Evolutionary conservation across 176 grass and related monocot genomes (phyloP).

Genomic region (Avena insularis): DNA sequence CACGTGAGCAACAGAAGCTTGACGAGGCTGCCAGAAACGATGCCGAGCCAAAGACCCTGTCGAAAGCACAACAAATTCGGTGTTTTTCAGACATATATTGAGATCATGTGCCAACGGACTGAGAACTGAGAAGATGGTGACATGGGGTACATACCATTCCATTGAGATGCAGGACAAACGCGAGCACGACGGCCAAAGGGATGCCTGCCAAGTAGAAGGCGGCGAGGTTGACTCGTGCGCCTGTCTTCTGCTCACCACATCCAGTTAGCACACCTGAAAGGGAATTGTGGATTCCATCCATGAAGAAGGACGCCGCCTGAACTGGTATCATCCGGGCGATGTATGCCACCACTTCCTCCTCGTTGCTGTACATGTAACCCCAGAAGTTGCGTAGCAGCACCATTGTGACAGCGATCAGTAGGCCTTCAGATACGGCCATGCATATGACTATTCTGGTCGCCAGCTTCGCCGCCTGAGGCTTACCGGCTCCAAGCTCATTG

Average conservation of each 20-base stretch:
- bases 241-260: constrained; percentile 42
- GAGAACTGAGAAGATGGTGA: neutral
- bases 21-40: neutral
- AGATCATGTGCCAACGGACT: neutral
- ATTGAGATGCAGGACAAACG: constrained; percentile 33
- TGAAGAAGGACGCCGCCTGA: neutral
- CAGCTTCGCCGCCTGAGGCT: constrained; percentile 10
- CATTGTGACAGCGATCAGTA: neutral
- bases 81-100: neutral
- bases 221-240: constrained; percentile 23
- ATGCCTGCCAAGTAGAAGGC: constrained; percentile 46
- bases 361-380: constrained; percentile 25
- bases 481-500: constrained; percentile 9
- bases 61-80: neutral
- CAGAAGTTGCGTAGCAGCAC: constrained; percentile 4
- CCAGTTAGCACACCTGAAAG: constrained; percentile 34
- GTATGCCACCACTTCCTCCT: constrained; percentile 3
- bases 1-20: constrained; percentile 9
- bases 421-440: constrained; percentile 12
- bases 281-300: constrained; percentile 9
- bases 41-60: constrained; percentile 21
- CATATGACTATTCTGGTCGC: neutral
- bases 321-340: constrained; percentile 20
- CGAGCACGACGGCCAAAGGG: constrained; percentile 36
- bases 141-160: constrained; percentile 22